Conservation (phyloP, 2,329 filamentous ascomycete genomes). For the Arthrobotrys sinensis region DNA sequence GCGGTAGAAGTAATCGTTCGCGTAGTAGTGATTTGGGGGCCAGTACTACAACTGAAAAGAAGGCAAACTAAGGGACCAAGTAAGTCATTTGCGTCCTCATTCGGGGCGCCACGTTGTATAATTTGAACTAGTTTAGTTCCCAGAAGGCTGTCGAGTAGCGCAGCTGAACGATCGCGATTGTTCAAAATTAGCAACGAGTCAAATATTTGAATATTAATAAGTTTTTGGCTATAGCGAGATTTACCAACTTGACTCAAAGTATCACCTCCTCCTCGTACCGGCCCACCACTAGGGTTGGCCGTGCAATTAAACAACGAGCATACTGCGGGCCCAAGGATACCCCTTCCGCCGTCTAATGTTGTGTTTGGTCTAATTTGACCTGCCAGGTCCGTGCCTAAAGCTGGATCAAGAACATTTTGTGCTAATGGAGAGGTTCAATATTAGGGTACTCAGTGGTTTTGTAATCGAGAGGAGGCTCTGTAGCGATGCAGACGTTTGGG, state of each 20-base stretch:
- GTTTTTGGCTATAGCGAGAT: not conserved
- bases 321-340: conserved; percentile 33
- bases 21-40: conserved; percentile 16
- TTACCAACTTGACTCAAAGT: conserved; percentile 19
- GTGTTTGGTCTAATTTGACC: conserved; percentile 6
- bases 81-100: conserved; percentile 23
- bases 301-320: conserved; percentile 38
- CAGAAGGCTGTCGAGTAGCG: conserved; percentile 24
- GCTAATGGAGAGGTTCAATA: conserved; percentile 7
- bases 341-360: conserved; percentile 7
- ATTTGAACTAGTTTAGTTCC: conserved; percentile 1
- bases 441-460: not conserved
- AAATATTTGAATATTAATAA: not conserved
- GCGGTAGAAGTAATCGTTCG: conserved; percentile 6
- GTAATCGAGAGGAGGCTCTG: not conserved
- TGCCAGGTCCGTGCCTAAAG: conserved; percentile 11
- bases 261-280: not conserved
- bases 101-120: conserved; percentile 4
- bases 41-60: conserved; percentile 32
- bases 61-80: conserved; percentile 36
- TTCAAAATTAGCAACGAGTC: not conserved
- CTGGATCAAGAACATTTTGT: conserved; percentile 17
- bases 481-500: not conserved
- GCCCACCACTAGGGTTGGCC: conserved; percentile 17
- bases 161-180: not conserved